A percentile compares a stretch with the other conserved stretches of the same genome.
phyloP scores from a whole-genome alignment of 2,329 filamentous ascomycete genomes.

The Monosporascus sp. region DNA sequence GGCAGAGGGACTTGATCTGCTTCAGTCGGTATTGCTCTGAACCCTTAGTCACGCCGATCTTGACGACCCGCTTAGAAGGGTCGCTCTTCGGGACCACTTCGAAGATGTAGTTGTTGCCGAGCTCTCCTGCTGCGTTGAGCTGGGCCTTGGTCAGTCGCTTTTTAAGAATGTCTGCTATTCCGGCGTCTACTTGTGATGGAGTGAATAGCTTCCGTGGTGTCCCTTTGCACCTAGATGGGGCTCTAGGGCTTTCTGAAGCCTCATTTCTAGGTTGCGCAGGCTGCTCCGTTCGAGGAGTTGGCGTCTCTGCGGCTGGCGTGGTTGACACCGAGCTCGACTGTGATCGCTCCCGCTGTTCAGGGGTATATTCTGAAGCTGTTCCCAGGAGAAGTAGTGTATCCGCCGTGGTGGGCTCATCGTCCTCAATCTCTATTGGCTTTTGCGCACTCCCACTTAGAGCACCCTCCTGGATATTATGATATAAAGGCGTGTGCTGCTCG shows the following conservation, averaged over 20 bases:
- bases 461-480: too few species aligned
- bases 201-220: background rate
- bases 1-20: background rate
- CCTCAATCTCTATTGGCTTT: too few species aligned
- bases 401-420: too few species aligned
- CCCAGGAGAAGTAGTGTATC: too few species aligned
- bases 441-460: too few species aligned
- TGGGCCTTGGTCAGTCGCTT: background rate
- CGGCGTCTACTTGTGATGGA: background rate
- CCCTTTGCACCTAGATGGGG: background rate
- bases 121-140: background rate
- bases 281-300: background rate
- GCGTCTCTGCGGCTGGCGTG: background rate
- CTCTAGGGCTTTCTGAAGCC: background rate
- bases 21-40: background rate
- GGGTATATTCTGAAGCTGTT: too few species aligned
- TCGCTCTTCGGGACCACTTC: background rate
- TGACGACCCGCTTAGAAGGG: background rate
- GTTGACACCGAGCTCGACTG: background rate
- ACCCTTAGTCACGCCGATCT: constrained; percentile 3
- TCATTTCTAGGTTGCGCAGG: background rate
- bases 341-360: background rate
- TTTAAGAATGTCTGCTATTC: background rate
- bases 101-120: constrained; percentile 8
- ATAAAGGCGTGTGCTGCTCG: too few species aligned